phyloP scores from a whole-genome alignment of 116 monocot species.

The Phalaenopsis hybrid region DNA sequence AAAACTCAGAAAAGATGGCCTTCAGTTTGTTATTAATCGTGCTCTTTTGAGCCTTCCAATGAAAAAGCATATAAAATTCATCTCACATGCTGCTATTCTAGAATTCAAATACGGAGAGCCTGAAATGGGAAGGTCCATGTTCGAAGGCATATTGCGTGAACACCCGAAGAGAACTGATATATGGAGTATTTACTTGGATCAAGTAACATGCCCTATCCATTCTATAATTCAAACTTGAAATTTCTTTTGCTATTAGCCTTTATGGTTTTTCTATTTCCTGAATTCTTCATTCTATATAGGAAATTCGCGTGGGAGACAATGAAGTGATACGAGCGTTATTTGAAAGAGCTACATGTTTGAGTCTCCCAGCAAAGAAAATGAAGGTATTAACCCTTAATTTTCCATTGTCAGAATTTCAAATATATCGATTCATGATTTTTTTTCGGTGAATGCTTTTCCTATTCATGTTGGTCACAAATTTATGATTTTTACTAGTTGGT shows the following conservation, averaged over 20 bases:
- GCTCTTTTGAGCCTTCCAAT: slow-evolving; percentile 65
- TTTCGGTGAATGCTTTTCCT: no score
- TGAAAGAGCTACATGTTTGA: slow-evolving; percentile 78
- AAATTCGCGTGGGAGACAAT: slow-evolving; percentile 63
- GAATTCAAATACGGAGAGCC: slow-evolving; percentile 68
- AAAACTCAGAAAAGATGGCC: slow-evolving; percentile 45
- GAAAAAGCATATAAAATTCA: slow-evolving; percentile 79
- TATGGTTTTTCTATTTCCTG: not conserved
- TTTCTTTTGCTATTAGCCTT: not conserved
- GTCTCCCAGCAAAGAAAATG: slow-evolving; percentile 77
- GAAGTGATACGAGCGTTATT: slow-evolving; percentile 71
- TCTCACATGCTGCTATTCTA: slow-evolving; percentile 68
- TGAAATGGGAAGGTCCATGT: slow-evolving; percentile 62
- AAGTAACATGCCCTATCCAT: slow-evolving; percentile 29
- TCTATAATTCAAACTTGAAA: not conserved
- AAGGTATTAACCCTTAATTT: slow-evolving; percentile 37
- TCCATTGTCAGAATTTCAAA: not conserved
- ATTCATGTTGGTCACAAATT: no score
- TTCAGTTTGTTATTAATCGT: slow-evolving; percentile 57
- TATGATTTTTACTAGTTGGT: no score
- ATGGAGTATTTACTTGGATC: slow-evolving; percentile 92
- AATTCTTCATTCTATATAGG: slow-evolving; percentile 29
- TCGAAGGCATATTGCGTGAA: slow-evolving; percentile 66
- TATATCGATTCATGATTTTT: not conserved
- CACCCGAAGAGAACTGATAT: slow-evolving; percentile 86